phyloP scores from a whole-genome alignment of 192 early-diverging fungal genomes.

The Phycomyces nitens region DNA sequence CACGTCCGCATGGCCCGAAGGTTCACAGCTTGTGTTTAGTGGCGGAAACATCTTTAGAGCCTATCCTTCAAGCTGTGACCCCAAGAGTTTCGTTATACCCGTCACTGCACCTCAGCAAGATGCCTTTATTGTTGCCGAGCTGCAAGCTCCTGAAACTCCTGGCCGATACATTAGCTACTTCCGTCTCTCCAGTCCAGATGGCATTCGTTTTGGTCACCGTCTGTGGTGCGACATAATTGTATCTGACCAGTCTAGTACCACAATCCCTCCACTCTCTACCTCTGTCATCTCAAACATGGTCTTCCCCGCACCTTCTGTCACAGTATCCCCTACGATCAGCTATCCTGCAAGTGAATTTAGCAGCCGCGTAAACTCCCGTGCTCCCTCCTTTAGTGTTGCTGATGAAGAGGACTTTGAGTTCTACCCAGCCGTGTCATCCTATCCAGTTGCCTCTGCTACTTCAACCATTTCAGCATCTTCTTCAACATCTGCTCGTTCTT shows the following conservation, averaged over 20 bases:
- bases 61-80: constrained; percentile 42
- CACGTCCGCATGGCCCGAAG: constrained; percentile 54
- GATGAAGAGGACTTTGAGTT: too few relatives aligned
- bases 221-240: constrained; percentile 67
- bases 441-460: too few relatives aligned
- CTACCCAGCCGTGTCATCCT: too few relatives aligned
- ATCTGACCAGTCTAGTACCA: neutral
- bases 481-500: too few relatives aligned
- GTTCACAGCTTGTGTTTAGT: constrained; percentile 50
- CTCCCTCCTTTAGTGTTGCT: too few relatives aligned
- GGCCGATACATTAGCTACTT: constrained; percentile 63
- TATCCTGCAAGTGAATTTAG: neutral
- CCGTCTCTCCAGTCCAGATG: constrained; percentile 54
- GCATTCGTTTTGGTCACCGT: constrained; percentile 61
- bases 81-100: constrained; percentile 39
- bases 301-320: neutral
- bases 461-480: too few relatives aligned
- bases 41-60: constrained; percentile 43
- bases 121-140: constrained; percentile 56
- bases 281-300: neutral
- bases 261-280: neutral
- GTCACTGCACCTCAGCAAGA: constrained; percentile 49
- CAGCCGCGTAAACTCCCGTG: neutral
- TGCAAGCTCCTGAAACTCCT: constrained; percentile 56
- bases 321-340: neutral